Base-by-base conservation (phyloP, 768 basidiomycete species). In the Hypholoma sublateritium region DNA sequence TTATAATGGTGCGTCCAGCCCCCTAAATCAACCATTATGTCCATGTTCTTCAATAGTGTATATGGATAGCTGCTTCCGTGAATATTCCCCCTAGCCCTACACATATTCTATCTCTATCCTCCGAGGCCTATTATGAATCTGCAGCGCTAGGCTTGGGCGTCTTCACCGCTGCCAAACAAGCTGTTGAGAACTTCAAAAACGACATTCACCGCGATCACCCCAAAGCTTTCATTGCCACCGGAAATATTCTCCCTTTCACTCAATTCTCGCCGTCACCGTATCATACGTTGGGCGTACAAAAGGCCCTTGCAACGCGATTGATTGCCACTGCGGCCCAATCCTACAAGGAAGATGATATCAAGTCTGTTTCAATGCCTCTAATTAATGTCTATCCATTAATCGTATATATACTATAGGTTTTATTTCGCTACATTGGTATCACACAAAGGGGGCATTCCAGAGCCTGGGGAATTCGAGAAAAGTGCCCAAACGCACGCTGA, bases 1-100 rank as follows among this genome's bases (percentile, higher is more conserved):
- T 37, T 80, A 74, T 60, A 81, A 80, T 56, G 79, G 80, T 58
- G 68, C 58, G 39, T 52, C 47, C 41, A 59, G 50, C 21, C n/a
- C n/a, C n/a, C n/a, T n/a, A n/a, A n/a, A n/a, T 17, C 64, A 32
- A 44, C 65, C 16, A 53, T 50, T 21, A 28, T 24, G 2, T 25
- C 19, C 13, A 35, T 36, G 12, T 13, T n/a, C n/a, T n/a, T n/a
- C n/a, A n/a, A n/a, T n/a, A n/a, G n/a, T n/a, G n/a, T n/a, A n/a
- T 28, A 66, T 17, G 28, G 8, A 21, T 19, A 69, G 65, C 62
- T 51, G 65, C 64, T 1, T 48, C 53, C 19, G 47, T 62, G 13
- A 39, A 14, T n/a, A 14, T 45, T 19, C 65, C 65, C 14, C 51
- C 64, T 1, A 48, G 46, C 11, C 48, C 59, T 22, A 50, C 55